Base-by-base conservation (phyloP, 202 grass and related monocot species). In the Miscanthus sacchariflorus region DNA sequence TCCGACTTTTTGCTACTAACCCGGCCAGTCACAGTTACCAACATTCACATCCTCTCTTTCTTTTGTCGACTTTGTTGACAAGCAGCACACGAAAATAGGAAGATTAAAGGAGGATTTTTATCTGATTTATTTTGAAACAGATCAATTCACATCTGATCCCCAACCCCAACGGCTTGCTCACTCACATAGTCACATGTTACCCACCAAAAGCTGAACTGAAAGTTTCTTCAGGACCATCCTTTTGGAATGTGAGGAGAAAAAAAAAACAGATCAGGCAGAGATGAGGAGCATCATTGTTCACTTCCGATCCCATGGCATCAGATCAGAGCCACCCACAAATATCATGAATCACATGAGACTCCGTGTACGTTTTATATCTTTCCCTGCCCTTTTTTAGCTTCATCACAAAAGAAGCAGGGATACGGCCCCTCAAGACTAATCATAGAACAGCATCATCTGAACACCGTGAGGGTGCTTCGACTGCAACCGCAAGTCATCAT, bases 151-250 rank as follows among this genome's bases (percentile, higher is more conserved):
- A 68, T 61, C 80, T 68, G 69, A 83, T 84, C 68, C 23, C 9
- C 44, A 61, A 15, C 68, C 23, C 9, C 44, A 61, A 15, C 74
- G 52, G 48, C 25, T 76, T 35, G 43, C 66, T 15, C 65, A 38
- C 35, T 92, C 90, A 80, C 87, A 92, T 86, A 38, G 24, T 92
- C 90, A 80, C 87, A 92, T 86, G 90, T 52, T 79, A 59, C 73
- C 83, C 83, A 86, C 79, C 68, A 74, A 86, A 92, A 89, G 79
- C 74, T 86, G 19, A 67, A 40, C 73, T 59, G 66, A 67, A 86
- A 89, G 83, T 86, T 89, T 92, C 87, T 92, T 61, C 56, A 14
- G 54, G 49, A 8, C 73, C 33, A 43, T 46, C 43, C 69, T 59
- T 88, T 71, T 86, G 9, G 74, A 18, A 58, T n/a, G 42, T 61